phyloP scores from a whole-genome alignment of 1,284 basidiomycete species.

The Ceratobasidium sp. region DNA sequence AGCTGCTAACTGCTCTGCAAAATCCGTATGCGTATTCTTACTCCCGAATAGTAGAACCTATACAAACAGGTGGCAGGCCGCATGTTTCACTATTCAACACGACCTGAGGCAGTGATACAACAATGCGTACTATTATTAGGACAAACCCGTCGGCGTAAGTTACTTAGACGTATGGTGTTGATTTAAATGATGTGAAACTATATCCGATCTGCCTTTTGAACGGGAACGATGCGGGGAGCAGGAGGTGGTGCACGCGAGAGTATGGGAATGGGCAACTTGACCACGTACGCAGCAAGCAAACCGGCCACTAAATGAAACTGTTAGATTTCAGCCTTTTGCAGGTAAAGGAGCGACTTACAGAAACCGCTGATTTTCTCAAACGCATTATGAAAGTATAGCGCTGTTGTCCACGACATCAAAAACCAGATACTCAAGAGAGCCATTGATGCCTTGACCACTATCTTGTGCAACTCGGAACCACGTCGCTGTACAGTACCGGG shows the following conservation, averaged over 20 bases:
- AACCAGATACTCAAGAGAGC: constrained; percentile 77
- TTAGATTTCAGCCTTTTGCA: not conserved
- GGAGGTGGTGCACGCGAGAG: constrained; percentile 34
- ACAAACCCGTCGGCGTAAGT: not conserved
- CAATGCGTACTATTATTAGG: not conserved
- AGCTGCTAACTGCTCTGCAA: no score
- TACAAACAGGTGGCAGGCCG: not conserved
- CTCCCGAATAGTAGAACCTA: not conserved
- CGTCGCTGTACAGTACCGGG: constrained; percentile 22
- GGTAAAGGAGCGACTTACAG: constrained; percentile 64
- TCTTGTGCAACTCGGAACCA: constrained; percentile 58
- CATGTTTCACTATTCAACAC: not conserved
- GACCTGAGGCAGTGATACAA: not conserved
- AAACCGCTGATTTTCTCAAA: constrained; percentile 90
- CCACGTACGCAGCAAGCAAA: constrained; percentile 27
- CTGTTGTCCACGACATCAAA: constrained; percentile 83
- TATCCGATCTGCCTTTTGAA: constrained; percentile 28
- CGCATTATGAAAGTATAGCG: constrained; percentile 92
- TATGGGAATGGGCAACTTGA: constrained; percentile 26
- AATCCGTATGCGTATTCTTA: not conserved
- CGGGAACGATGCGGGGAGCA: constrained; percentile 20
- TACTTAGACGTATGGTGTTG: not conserved
- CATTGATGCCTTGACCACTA: constrained; percentile 64
- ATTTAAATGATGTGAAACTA: not conserved
- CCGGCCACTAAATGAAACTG: constrained; percentile 21